Evolutionary conservation across 2,329 filamentous ascomycete species (phyloP), one percentile per base, ranked within the genome.

Genomic region (Neofusicoccum laricinum): DNA sequence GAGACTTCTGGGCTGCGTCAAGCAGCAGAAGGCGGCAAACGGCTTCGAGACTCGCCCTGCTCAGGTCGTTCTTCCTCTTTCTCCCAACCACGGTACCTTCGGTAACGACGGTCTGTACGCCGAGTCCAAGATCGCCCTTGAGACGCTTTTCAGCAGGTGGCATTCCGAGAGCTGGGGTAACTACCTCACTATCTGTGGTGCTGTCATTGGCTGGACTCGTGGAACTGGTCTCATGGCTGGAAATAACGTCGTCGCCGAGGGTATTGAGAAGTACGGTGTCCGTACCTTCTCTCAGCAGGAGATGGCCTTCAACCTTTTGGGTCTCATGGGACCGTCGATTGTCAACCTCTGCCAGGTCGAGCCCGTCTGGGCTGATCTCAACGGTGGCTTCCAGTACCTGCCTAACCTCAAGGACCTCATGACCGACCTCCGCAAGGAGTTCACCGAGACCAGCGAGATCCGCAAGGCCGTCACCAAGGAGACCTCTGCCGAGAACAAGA

Each of bases 201-300:
- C 94, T 67, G 92, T 98, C 78, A 99, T 99, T 76, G 95, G 95
- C 67, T 99, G 95, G 95, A 99, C 95, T 71, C 94, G 95, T 81
- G 95, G 94, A 69, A 99, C 95, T 68, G 95, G 95, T 76, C 88
- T 99, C 71, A 99, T 99, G 94, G 91, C 90, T 69, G 93, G 91
- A 73, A 98, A 98, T 85, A 98, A 99, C 79, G 88, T 98, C 71
- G 93, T 98, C 69, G 95, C 95, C 40, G 94, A 98, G 77, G 95
- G 94, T 66, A 92, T 99, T 64, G 95, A 99, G 83, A 92, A 91
- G 71, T 95, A 96, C 69, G 95, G 95, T 72, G 95, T 98, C 30
- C 93, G 95, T 71, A 99, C 95, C 3, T 99, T 99, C 84, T 98
- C 94, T 10, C 95, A 98, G 81, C 93, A 97, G 77, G 95, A 99